Evolutionary conservation across 2,329 filamentous ascomycete genomes (phyloP).

Genomic region (Corniculantispora saksenae): DNA sequence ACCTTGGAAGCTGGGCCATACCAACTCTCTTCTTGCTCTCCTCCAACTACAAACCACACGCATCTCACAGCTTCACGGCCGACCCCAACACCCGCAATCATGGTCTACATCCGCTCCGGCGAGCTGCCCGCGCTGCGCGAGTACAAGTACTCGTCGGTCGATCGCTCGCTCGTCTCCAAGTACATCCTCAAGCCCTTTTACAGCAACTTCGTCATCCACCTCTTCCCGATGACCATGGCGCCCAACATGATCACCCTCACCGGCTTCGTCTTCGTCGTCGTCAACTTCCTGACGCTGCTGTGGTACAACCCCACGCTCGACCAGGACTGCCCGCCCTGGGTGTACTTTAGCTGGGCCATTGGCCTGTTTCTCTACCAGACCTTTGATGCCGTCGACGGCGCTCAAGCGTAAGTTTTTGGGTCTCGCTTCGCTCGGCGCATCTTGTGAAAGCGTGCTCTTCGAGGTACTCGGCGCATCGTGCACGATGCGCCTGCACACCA

Average conservation of each 20-base stretch:
- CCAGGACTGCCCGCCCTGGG: conserved; percentile 90
- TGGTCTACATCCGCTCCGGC: conserved; percentile 95
- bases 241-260: conserved; percentile 84
- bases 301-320: conserved; percentile 97
- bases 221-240: conserved; percentile 95
- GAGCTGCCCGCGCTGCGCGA: conserved; percentile 84
- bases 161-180: conserved; percentile 84
- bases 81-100: conserved; percentile 44
- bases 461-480: conserved; percentile 11
- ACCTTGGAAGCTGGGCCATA: background rate
- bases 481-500: background rate
- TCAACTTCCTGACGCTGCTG: conserved; percentile 86
- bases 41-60: background rate
- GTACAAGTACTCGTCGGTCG: conserved; percentile 94
- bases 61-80: background rate
- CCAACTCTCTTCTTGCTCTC: background rate
- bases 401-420: conserved; percentile 71
- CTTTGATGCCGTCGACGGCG: conserved; percentile 94
- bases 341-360: conserved; percentile 87
- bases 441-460: background rate
- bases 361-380: conserved; percentile 97
- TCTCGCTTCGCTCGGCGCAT: conserved; percentile 11
- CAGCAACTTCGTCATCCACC: conserved; percentile 88
- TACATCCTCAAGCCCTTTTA: conserved; percentile 99
- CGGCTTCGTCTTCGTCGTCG: conserved; percentile 85